Base-by-base conservation (phyloP, 2,329 filamentous ascomycete species). In the Ceratocystis diversiconidia region DNA sequence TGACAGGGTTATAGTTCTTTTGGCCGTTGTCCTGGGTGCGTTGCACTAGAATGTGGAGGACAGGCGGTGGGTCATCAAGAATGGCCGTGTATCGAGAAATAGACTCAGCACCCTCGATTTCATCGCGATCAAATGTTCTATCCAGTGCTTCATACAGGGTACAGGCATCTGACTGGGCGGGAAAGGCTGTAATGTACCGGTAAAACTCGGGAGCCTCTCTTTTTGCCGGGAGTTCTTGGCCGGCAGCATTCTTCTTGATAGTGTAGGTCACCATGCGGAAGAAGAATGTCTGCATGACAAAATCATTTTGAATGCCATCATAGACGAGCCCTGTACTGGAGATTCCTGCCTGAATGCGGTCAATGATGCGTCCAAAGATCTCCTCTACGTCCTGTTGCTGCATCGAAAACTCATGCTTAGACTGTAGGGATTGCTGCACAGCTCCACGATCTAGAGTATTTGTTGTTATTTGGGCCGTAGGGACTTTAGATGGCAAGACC, bases 331-430 rank as follows among this genome's bases (percentile, higher is more conserved):
- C 82, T n/a, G 81, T 81, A 5, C 90, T 83, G 66, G 82, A 85
- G 72, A 97, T 92, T 1, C 92, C 92, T 63, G 89, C 91, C 71
- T 94, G 89, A n/a, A 96, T 79, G 62, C 94, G 88, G 72, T 92
- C 91, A 67, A 96, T 84, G 30, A 96, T 89, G 71, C 92, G 94
- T 67, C 90, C 90, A 77, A 96, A 92, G 59, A 96, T 92, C 75
- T 99, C 94, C 12, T 91, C 91, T 3, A 96, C 92, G 75, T 99
- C 94, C 75, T 99, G 92, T 72, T 99, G 94, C 43, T 65, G 68
- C 68, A 69, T 69, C 2, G 67, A 68, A 57, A 68, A 67, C 46
- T 69, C 68, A 59, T 69, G 67, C 46, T 69, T 68, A 3, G 67
- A 60, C 28, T 78, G 79, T 30, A 78, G 76, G 4, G 75, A 79